Percentiles rank a stretch among this genome's conserved stretches.
These are phyloP conservation scores for Begonia fuchsioides DNA, from an alignment of 306 rosid species.

Conservation along the genomic window DNA sequence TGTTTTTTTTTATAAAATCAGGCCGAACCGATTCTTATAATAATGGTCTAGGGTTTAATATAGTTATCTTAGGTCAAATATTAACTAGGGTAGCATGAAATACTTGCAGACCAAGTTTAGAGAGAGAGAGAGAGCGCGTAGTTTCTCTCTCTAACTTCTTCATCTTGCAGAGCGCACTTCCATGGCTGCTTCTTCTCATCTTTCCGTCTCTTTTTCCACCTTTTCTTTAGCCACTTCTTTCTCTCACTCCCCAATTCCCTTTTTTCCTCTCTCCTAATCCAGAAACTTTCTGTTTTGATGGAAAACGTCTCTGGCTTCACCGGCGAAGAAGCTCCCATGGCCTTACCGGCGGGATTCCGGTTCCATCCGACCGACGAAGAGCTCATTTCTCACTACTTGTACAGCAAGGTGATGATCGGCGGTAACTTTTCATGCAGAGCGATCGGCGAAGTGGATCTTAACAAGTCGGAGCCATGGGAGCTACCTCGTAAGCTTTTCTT, in stretches of 20 bases:
- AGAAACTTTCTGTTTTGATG: conserved; percentile 17
- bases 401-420: conserved; percentile 42
- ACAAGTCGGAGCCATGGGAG: conserved; percentile 97
- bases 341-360: conserved; percentile 83
- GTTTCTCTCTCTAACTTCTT: conserved; percentile 8
- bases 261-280: not conserved
- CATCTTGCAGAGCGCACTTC: conserved; percentile 13
- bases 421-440: conserved; percentile 47
- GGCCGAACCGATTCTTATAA: no score
- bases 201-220: conserved; percentile 6
- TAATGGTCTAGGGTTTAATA: no score
- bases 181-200: conserved; percentile 18
- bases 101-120: no score
- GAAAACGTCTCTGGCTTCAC: conserved; percentile 20
- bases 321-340: conserved; percentile 36
- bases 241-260: not conserved
- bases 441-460: conserved; percentile 88
- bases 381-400: conserved; percentile 71
- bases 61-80: no score
- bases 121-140: no score
- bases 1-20: no score
- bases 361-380: conserved; percentile 97
- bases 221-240: conserved; percentile 8
- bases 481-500: conserved; percentile 52
- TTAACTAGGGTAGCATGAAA: no score